Percentiles rank a stretch among this genome's conserved stretches.
These are phyloP conservation scores for Candida saitoana DNA, from an alignment of 805 yeast species.

Conservation along the genomic window DNA sequence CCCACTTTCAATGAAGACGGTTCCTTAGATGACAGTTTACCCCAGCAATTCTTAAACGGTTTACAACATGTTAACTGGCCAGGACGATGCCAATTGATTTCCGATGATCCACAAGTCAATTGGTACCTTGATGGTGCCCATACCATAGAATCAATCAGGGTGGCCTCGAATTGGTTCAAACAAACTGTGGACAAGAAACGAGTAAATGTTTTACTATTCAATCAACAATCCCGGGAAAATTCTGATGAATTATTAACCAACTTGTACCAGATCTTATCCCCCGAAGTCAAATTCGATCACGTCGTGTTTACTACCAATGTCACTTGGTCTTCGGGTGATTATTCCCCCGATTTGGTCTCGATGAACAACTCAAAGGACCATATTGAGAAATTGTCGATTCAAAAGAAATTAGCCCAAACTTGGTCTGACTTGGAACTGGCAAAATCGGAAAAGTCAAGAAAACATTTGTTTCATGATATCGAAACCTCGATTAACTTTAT, in stretches of 20 bases:
- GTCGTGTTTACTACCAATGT: constrained; percentile 87
- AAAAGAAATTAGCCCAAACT: constrained; percentile 62
- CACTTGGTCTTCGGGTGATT: constrained; percentile 81
- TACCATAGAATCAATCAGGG: constrained; percentile 79
- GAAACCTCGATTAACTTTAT: constrained; percentile 65
- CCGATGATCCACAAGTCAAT: constrained; percentile 39
- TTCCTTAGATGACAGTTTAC: constrained; percentile 29
- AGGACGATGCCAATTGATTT: constrained; percentile 86
- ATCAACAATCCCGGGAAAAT: constrained; percentile 88
- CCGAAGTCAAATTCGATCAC: constrained; percentile 56
- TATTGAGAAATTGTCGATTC: constrained; percentile 78
- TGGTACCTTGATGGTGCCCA: constrained; percentile 97
- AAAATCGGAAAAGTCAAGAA: constrained; percentile 22
- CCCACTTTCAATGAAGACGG: constrained; percentile 16
- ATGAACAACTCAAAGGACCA: constrained; percentile 75
- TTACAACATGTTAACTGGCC: constrained; percentile 76
- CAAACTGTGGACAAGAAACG: constrained; percentile 26
- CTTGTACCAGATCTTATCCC: constrained; percentile 42
- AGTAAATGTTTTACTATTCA: constrained; percentile 63
- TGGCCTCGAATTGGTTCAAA: constrained; percentile 78
- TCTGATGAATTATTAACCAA: constrained; percentile 59
- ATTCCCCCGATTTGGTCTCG: constrained; percentile 79
- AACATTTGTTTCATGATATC: constrained; percentile 64
- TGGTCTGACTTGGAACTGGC: constrained; percentile 52
- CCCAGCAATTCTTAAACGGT: constrained; percentile 53